These are phyloP conservation scores for Leccinum pellstonianum DNA, from an alignment of 768 basidiomycete species.

Conservation along the genomic window DNA sequence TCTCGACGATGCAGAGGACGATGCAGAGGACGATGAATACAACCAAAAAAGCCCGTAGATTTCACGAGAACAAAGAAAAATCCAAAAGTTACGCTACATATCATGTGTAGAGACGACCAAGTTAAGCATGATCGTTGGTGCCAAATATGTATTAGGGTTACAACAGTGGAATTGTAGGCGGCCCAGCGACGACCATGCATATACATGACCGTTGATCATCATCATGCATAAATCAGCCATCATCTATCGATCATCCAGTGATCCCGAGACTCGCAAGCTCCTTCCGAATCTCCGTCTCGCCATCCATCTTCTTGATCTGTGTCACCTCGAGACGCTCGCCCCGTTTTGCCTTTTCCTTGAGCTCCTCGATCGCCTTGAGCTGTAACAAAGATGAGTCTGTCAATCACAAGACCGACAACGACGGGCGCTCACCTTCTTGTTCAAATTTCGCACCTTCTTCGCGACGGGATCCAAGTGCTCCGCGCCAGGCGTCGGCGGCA, in stretches of 20 bases:
- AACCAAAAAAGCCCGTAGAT: constrained; percentile 8
- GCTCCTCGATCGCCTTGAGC: constrained; percentile 98
- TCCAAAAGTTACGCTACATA: background rate
- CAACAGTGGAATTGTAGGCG: too few relatives aligned
- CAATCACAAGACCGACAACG: background rate
- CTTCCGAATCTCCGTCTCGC: constrained; percentile 78
- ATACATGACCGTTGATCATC: background rate
- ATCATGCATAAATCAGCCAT: background rate
- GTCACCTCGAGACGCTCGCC: constrained; percentile 94
- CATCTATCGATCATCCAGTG: constrained; percentile 13
- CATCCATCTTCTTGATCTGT: constrained; percentile 96
- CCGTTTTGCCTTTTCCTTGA: constrained; percentile 87
- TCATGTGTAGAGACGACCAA: background rate
- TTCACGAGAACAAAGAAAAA: constrained; percentile 2
- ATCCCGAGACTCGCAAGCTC: constrained; percentile 57
- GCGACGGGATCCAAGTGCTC: constrained; percentile 75
- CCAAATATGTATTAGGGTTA: background rate
- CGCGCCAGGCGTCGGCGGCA: constrained; percentile 53
- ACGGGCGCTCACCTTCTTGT: constrained; percentile 73
- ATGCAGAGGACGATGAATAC: background rate
- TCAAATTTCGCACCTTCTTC: constrained; percentile 93
- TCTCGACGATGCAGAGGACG: too few relatives aligned
- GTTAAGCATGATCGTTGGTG: background rate
- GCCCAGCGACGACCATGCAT: background rate
- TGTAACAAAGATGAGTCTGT: constrained; percentile 28